Evolutionary conservation across 2,329 filamentous ascomycete genomes (phyloP).

Genomic region (Exophiala sideris): DNA sequence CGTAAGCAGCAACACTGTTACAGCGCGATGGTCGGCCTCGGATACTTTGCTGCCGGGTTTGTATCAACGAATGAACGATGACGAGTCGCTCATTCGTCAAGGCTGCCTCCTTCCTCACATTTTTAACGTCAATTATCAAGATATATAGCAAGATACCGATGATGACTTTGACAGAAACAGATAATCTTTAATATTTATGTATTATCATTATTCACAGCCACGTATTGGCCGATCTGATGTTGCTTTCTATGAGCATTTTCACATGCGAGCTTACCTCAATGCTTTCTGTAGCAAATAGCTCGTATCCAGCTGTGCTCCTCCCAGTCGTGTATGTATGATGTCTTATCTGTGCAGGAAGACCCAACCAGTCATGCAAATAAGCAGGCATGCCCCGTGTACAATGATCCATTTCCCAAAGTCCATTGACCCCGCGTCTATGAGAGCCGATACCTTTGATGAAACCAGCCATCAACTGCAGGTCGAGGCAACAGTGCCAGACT

Average conservation of each 20-base stretch:
- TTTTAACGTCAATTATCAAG: no score
- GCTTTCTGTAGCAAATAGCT: constrained; percentile 12
- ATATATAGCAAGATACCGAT: no score
- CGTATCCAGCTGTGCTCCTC: constrained; percentile 18
- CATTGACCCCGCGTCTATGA: constrained; percentile 3
- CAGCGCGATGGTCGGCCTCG: no score
- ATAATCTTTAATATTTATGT: constrained; percentile 1
- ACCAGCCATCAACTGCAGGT: constrained; percentile 3
- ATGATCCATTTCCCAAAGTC: constrained; percentile 9
- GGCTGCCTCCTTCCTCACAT: no score
- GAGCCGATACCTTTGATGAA: background rate
- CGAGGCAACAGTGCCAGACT: constrained; percentile 15
- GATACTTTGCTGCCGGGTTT: no score
- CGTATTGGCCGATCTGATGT: constrained; percentile 1
- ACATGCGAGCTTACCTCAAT: constrained; percentile 10
- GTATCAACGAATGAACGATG: no score
- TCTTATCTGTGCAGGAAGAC: constrained; percentile 15
- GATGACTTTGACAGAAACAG: no score
- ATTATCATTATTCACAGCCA: constrained; percentile 16
- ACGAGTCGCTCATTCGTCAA: no score
- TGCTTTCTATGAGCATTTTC: background rate
- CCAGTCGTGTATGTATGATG: constrained; percentile 17
- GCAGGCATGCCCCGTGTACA: constrained; percentile 17
- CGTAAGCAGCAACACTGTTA: no score
- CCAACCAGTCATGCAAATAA: constrained; percentile 14